These are phyloP conservation scores for Litchi chinensis DNA, from an alignment of 345 rosid species.

Conservation along the genomic window DNA sequence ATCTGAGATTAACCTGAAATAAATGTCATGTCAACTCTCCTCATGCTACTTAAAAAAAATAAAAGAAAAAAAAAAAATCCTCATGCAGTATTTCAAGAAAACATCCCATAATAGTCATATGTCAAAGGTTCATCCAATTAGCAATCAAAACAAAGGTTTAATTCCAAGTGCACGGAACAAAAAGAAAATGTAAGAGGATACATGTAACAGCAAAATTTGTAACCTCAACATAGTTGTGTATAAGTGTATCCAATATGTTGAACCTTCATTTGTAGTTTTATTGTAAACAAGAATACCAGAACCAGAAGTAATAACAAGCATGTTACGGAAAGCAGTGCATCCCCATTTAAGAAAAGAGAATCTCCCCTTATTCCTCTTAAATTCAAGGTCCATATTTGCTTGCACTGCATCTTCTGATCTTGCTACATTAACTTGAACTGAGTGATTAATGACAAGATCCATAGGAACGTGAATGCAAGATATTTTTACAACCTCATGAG, in stretches of 20 bases:
- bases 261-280: neutral
- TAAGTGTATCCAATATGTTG: neutral
- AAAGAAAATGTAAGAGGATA: neutral
- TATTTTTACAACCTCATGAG: neutral
- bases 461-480: conserved; percentile 73
- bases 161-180: neutral
- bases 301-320: conserved; percentile 99
- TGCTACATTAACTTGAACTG: conserved; percentile 97
- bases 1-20: conserved; percentile 93
- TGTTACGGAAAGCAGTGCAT: conserved; percentile 80
- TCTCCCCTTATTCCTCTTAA: conserved; percentile 91
- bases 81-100: neutral
- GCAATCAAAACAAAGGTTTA: neutral
- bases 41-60: neutral
- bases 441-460: conserved; percentile 96
- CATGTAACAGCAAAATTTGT: neutral
- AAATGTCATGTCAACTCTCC: conserved; percentile 17
- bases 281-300: conserved; percentile 73
- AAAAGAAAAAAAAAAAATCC: neutral
- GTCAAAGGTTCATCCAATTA: neutral
- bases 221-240: neutral
- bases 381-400: conserved; percentile 94
- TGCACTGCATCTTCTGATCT: conserved; percentile 95
- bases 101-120: neutral
- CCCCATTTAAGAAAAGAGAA: conserved; percentile 99